Conservation (phyloP, 2,329 filamentous ascomycete genomes). For the Aureobasidium sp. region DNA sequence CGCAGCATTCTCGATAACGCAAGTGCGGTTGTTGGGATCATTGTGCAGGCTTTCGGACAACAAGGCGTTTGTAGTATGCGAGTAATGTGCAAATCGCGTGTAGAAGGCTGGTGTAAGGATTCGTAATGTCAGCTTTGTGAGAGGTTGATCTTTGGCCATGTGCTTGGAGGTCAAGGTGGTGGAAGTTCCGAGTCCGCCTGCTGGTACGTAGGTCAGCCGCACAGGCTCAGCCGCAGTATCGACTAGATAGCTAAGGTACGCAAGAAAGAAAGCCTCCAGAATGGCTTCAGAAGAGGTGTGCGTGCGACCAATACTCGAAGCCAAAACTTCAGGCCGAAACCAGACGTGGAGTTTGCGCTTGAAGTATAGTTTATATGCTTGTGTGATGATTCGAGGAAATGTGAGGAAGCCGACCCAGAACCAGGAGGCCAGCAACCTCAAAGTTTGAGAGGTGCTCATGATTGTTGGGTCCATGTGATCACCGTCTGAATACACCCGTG, state of each 20-base stretch:
- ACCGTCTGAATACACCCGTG: constrained; percentile 49
- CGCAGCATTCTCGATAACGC: constrained; percentile 49
- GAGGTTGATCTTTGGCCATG: constrained; percentile 29
- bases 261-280: constrained; percentile 33
- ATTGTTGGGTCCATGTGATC: constrained; percentile 42
- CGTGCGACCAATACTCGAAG: constrained; percentile 46
- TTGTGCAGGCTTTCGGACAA: constrained; percentile 48
- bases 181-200: constrained; percentile 22
- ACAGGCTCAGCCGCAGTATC: constrained; percentile 38
- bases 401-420: constrained; percentile 61
- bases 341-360: constrained; percentile 52
- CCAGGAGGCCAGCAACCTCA: constrained; percentile 38
- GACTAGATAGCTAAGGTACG: constrained; percentile 41
- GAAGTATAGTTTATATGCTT: constrained; percentile 53
- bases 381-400: constrained; percentile 55
- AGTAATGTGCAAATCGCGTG: constrained; percentile 55
- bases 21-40: constrained; percentile 48
- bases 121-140: constrained; percentile 43
- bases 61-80: constrained; percentile 53
- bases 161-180: neutral
- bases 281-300: constrained; percentile 44
- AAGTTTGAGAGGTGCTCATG: constrained; percentile 31
- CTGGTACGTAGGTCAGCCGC: constrained; percentile 46
- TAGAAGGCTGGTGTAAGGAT: constrained; percentile 61
- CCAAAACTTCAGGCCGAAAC: constrained; percentile 55